Percentiles rank a stretch among this genome's conserved stretches.
These are phyloP conservation scores for Rhodomyrtus tomentosa DNA, from an alignment of 345 rosid genomes.

Conservation along the genomic window DNA sequence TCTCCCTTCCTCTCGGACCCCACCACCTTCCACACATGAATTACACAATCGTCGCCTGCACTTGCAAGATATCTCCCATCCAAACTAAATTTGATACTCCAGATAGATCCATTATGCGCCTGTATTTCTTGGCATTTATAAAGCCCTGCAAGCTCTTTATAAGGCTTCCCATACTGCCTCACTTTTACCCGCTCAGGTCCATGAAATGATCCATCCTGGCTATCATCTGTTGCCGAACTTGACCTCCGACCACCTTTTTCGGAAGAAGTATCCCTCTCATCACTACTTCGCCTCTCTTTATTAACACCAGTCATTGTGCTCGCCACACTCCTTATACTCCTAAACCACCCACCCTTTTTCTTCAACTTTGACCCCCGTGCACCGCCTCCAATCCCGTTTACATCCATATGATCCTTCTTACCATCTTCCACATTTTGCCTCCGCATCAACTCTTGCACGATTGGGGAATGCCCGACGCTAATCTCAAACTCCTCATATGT, in stretches of 20 bases:
- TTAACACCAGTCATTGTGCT: slow-evolving; percentile 28
- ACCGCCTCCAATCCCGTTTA: slow-evolving; percentile 15
- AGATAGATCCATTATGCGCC: slow-evolving; percentile 92
- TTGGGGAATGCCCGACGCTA: slow-evolving; percentile 86
- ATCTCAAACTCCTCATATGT: slow-evolving; percentile 91
- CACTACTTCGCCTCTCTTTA: slow-evolving; percentile 84
- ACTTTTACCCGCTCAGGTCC: slow-evolving; percentile 86
- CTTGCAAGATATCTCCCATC: slow-evolving; percentile 93
- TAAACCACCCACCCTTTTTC: slow-evolving; percentile 80
- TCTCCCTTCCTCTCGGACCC: slow-evolving; percentile 81
- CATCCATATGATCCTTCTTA: slow-evolving; percentile 30
- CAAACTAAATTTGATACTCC: slow-evolving; percentile 91
- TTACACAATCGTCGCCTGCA: slow-evolving; percentile 93
- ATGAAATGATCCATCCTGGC: slow-evolving; percentile 77
- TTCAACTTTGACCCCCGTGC: slow-evolving; percentile 38
- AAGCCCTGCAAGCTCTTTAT: slow-evolving; percentile 71
- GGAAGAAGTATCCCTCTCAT: slow-evolving; percentile 82
- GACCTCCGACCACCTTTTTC: slow-evolving; percentile 90
- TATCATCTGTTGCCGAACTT: slow-evolving; percentile 92
- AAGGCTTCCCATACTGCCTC: slow-evolving; percentile 70
- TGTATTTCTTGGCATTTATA: slow-evolving; percentile 87
- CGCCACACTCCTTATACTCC: slow-evolving; percentile 66
- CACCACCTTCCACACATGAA: slow-evolving; percentile 81
- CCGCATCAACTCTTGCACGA: slow-evolving; percentile 94
- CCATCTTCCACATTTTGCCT: slow-evolving; percentile 85